Evolutionary conservation across 371 early-diverging fungal genomes (phyloP).

Genomic region (Saksenaea vasiformis): DNA sequence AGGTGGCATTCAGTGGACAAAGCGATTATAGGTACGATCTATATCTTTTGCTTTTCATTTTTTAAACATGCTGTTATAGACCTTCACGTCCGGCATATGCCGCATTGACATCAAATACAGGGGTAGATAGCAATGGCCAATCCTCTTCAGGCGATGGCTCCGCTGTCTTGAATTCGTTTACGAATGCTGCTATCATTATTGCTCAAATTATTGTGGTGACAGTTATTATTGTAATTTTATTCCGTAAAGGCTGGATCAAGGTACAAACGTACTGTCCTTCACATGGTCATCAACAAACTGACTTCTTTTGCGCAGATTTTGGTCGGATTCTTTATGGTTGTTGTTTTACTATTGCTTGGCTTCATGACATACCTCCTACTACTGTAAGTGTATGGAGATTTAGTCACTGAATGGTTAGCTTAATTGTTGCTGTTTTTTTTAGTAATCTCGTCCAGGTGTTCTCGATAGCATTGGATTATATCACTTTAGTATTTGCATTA

Average conservation of each 20-base stretch:
- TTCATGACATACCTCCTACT: conserved; percentile 75
- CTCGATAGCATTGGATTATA: conserved; percentile 74
- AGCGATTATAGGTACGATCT: conserved; percentile 59
- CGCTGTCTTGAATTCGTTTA: conserved; percentile 42
- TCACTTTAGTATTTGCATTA: conserved; percentile 72
- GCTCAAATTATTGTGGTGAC: conserved; percentile 81
- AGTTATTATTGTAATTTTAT: conserved; percentile 72
- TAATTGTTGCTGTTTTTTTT: not conserved
- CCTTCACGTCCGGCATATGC: conserved; percentile 54
- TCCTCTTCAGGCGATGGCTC: conserved; percentile 4
- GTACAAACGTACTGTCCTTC: conserved; percentile 21
- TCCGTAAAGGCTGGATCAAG: conserved; percentile 78
- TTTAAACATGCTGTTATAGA: conserved; percentile 16
- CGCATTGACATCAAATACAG: conserved; percentile 13
- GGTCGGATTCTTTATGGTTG: conserved; percentile 74
- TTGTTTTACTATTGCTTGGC: conserved; percentile 72
- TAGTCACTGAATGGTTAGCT: conserved; percentile 6
- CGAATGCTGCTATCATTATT: conserved; percentile 74
- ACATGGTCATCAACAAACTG: not conserved
- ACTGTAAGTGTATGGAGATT: conserved; percentile 39
- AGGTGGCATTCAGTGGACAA: conserved; percentile 58
- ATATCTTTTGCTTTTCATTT: not conserved
- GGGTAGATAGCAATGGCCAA: not conserved
- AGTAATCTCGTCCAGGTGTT: conserved; percentile 62
- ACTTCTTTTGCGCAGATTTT: conserved; percentile 47